Evolutionary conservation across 129 eudicot genomes (phyloP), one percentile per base, ranked within the genome.

Genomic region (Mikania micrantha): DNA sequence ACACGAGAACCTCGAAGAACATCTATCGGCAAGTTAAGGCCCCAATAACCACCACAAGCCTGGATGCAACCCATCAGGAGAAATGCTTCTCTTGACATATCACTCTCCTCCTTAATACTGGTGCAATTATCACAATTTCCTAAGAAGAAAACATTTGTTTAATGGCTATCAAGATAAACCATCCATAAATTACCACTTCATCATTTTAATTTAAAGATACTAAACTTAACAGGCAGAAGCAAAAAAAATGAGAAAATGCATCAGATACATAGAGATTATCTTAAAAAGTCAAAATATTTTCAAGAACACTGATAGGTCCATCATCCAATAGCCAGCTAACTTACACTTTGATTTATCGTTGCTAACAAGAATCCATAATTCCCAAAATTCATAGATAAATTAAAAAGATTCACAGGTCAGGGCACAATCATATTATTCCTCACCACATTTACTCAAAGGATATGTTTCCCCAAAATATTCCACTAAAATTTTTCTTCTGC

Each of bases 1-100:
- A 91, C 97, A 69, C 94, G 89, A 79, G 97, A 91, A 72, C 97
- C 97, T 49, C 97, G 97, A 76, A 91, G 97, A 68, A 87, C 93
- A 41, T 88, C 97, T 49, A 91, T 65, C 47, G 96, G 96, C 71
- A 91, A 44, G 78, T 88, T 88, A 60, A 91, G 94, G 27, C 97
- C 96, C 93, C 93, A 91, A 29, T 79, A 76, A 65, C 94, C 91
- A 66, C 97, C 86, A 67, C 97, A 91, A 52, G 90, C 73, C 39
- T 78, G 84, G 40, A 85, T 85, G 78, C 96, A 83, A 75, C 84
- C 86, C 84, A 91, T 79, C 60, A 91, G 77, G 44, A 91, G 95
- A 78, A 81, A 91, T 66, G 94, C 94, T 81, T 91, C 96, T 69
- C 87, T 81, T 59, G 96, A 85, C 83, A 88, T 62, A 78, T 91